Conservation (phyloP, 345 rosid species). For the Eucalyptus lansdowneana region DNA sequence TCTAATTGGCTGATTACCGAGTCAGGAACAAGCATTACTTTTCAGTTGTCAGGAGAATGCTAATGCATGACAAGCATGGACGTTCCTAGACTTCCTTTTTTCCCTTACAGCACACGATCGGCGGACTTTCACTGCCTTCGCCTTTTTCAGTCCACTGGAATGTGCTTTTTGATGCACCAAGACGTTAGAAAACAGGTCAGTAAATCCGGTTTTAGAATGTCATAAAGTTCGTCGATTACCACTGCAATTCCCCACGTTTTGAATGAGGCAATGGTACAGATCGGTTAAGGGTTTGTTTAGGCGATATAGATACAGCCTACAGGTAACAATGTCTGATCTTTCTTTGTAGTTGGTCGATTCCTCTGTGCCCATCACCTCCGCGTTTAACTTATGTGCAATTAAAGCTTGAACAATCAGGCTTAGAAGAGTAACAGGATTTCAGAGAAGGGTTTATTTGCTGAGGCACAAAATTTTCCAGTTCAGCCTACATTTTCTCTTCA, state of each 20-base stretch:
- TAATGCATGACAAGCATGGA: background rate
- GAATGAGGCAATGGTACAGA: background rate
- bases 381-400: background rate
- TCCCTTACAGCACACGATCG: background rate
- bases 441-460: background rate
- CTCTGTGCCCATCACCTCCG: background rate
- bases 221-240: background rate
- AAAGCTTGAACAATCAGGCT: background rate
- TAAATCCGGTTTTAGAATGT: background rate
- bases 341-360: background rate
- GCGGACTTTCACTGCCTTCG: background rate
- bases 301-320: background rate
- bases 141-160: background rate
- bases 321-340: background rate
- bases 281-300: background rate
- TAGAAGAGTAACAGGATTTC: background rate
- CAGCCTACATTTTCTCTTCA: background rate
- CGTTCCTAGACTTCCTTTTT: background rate
- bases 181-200: background rate
- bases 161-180: background rate
- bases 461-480: background rate
- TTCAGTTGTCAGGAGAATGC: background rate
- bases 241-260: background rate
- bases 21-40: background rate
- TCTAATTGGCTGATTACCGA: background rate